Base-by-base conservation (phyloP, 192 early-diverging fungal genomes). In the Rhizophlyctis rosea region DNA sequence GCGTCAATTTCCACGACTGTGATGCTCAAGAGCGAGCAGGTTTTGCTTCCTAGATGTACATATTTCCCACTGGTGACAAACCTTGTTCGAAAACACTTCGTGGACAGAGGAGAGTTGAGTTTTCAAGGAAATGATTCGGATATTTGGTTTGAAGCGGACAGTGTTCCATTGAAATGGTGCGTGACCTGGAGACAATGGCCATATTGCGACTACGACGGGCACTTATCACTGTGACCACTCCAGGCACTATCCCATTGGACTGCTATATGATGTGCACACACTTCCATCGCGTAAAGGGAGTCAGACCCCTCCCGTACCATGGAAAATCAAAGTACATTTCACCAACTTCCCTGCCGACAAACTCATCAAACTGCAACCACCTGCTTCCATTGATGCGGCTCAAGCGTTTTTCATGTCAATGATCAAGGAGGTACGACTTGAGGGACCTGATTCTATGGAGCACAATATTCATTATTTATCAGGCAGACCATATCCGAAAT, bases 201-300 rank as follows among this genome's bases (percentile, higher is more conserved):
- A 29, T 69, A 16, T 63, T 25, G 25, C 44, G 5, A 4, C 5
- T 3, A 18, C 16, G 13, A 25, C 27, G 5, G 25, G 2, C 44
- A 11, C 27, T 62, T 25, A 56, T 13, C 0, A 4, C 21, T 51
- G 32, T 13, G 44, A 24, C 62, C 24, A 28, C 23, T 39, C 14
- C 14, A 88, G 88, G 88, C 92, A 94, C 62, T 90, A 89, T 67
- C 92, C 92, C n/a, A 76, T 91, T 29, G 92, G 90, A 2, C 79
- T 94, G 1, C 72, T 94, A 13, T 88, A 87, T 65, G 92, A 94
- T 60, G 77, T 88, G 54, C 73, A 76, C 67, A 52, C 53, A 49
- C 0, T 47, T 23, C 56, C 55, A 27, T 4, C 31, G n/a, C 24
- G n/a, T 14, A 33, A 4, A 28, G 1, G 34, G 25, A 9, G 18